Evolutionary conservation across 2,329 filamentous ascomycete species (phyloP), one percentile per base, ranked within the genome.

Genomic region (Botrytis fabae): DNA sequence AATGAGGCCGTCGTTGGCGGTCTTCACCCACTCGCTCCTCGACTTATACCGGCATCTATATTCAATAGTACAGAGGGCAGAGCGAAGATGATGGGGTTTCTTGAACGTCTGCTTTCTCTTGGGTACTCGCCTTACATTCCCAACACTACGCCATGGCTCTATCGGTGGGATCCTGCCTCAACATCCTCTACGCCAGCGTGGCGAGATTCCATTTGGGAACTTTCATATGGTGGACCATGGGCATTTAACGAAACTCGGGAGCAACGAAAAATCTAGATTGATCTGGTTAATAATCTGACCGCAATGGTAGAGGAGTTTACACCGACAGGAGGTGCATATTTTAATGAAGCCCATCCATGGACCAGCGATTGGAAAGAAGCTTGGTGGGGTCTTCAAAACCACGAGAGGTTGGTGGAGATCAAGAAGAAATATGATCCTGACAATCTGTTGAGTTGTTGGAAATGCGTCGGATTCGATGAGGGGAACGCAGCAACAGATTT

Each of bases 401-500:
- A 77, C 65, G 54, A 61, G 10, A 70, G 42, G 2, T 51, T 78
- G 64, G 40, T 74, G 32, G 72, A 65, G 42, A 78, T 78, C 28
- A 77, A 78, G 66, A 74, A 61, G 44, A 75, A 74, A 48, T 76
- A 76, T 69, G 76, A 77, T 74, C 75, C 75, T 40, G 73, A 75
- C 12, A 61, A 61, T 46, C 51, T 77, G n/a, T 75, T 77, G 12
- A 42, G 69, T 68, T 66, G 76, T 71, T 73, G 76, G 76, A 74
- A 77, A 61, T 76, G 76, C 66, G 71, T 76, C 22, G 75, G 75
- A 16, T 76, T 74, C 44, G 62, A 76, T 6, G 74, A 76, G 46
- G 46, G 69, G 18, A 71, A 22, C 3, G 69, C 72, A 10, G 57
- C 25, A 38, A 62, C 57, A n/a, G 54, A 54, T 42, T 75, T 75